These are phyloP conservation scores for Xylaria hypoxylon DNA, from an alignment of 2,329 filamentous ascomycete species.

Conservation along the genomic window DNA sequence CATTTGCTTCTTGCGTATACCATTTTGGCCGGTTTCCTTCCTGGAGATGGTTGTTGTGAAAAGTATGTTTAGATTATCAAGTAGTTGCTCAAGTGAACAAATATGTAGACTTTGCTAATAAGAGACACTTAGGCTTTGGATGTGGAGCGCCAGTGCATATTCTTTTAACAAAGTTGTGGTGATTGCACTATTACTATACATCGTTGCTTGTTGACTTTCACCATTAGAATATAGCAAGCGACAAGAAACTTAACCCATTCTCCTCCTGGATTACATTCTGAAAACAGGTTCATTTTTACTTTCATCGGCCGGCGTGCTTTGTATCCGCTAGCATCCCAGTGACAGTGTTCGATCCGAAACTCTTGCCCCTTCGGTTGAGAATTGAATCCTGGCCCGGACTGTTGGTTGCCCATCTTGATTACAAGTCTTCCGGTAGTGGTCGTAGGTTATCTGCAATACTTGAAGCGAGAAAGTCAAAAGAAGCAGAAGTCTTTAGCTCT, in stretches of 20 bases:
- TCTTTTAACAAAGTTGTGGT: background rate
- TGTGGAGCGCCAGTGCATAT: background rate
- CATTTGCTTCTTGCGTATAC: background rate
- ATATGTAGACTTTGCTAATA: background rate
- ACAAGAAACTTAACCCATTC: no score
- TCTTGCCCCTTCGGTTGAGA: no score
- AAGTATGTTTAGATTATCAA: background rate
- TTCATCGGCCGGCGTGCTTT: no score
- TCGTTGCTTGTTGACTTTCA: background rate
- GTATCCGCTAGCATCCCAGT: no score
- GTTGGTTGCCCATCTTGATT: no score
- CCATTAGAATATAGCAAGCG: background rate
- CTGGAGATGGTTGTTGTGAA: background rate
- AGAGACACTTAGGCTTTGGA: background rate
- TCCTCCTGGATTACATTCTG: background rate
- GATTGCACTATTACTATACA: background rate
- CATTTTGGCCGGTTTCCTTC: background rate
- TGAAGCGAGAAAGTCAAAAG: background rate
- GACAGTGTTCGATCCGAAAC: no score
- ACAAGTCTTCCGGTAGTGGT: no score
- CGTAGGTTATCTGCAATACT: background rate
- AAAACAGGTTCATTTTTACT: no score
- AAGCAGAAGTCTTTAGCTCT: no score
- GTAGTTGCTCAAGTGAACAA: conserved; percentile 3
- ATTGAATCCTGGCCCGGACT: no score